Base-by-base conservation (phyloP, 108 stramenopile species). In the Skeletonema tropicum region DNA sequence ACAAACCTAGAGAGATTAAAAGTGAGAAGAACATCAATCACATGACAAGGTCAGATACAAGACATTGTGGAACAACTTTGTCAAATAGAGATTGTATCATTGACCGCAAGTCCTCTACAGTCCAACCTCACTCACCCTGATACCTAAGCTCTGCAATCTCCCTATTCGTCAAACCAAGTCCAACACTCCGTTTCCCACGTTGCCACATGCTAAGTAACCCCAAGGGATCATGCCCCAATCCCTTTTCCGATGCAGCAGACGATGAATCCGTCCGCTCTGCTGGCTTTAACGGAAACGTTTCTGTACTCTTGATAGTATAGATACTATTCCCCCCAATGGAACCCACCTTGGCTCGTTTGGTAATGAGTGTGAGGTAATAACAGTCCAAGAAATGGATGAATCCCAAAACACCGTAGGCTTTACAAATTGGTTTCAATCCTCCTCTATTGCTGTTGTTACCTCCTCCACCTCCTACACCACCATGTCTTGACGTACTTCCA, bases 331-430 rank as follows among this genome's bases (percentile, higher is more conserved):
- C 97, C 41, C 96, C 97, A 49, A 99, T 91, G 33, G 87, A 90
- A 4, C 99, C 99, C n/a, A 97, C 96, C 78, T 98, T 94, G 55
- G 88, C 84, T 45, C 96, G 87, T 66, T 95, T 91, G 36, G 99
- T 98, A 38, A 99, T 97, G 46, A 99, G 73, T n/a, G 93, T 96
- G 59, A 98, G 79, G 77, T 99, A 98, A 85, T 97, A 99, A 80
- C 97, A 97, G 75, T 97, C 96, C 68, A 99, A 74, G 74, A 98
- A 98, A n/a, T 92, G 89, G 38, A 97, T 85, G 68, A 97, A 96
- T 19, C 97, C 97, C 0, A 96, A 88, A 62, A 98, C 90, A 49
- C 95, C 95, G 63, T 94, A 94, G 3, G 92, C 95, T 61, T 88
- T 92, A 57, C 85, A 89, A 66, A 96, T 88, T 15, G 95, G 94